Evolutionary conservation across 2,329 filamentous ascomycete genomes (phyloP).

Genomic region (Microascus cirrosus): DNA sequence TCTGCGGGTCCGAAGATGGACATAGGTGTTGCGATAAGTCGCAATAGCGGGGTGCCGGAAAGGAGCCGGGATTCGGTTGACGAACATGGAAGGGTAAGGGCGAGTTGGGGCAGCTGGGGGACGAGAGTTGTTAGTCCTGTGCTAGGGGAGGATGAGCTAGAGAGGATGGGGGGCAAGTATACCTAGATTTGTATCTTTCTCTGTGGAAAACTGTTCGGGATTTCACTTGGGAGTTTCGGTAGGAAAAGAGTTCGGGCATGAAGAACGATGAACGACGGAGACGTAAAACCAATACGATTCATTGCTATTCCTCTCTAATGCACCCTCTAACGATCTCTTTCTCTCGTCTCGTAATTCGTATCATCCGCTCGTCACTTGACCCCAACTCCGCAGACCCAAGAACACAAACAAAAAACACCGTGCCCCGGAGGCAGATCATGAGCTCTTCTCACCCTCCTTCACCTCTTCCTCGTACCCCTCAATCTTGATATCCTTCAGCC

Average conservation of each 20-base stretch:
- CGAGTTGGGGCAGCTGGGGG: slow-evolving; percentile 23
- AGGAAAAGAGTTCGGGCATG: background rate
- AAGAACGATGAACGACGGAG: background rate
- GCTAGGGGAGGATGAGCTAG: slow-evolving; percentile 13
- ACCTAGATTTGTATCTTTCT: slow-evolving; percentile 1
- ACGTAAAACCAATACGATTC: background rate
- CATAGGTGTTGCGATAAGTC: slow-evolving; percentile 8
- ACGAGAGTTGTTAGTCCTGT: slow-evolving; percentile 7
- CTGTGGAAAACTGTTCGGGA: background rate
- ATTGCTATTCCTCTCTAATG: background rate
- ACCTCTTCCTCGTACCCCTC: slow-evolving; percentile 64
- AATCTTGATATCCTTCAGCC: slow-evolving; percentile 83
- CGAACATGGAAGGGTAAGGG: slow-evolving; percentile 16
- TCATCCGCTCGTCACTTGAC: background rate
- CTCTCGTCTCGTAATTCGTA: background rate
- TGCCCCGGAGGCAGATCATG: background rate
- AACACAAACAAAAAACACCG: background rate
- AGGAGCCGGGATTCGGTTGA: slow-evolving; percentile 15
- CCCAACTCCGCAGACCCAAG: background rate
- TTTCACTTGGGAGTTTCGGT: background rate
- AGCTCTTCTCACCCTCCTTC: background rate
- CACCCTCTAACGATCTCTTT: background rate
- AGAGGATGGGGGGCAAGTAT: slow-evolving; percentile 16
- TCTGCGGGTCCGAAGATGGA: background rate
- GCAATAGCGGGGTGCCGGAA: background rate